Base-by-base conservation (phyloP, 257 asterid species). In the Penstemon newberryi region DNA sequence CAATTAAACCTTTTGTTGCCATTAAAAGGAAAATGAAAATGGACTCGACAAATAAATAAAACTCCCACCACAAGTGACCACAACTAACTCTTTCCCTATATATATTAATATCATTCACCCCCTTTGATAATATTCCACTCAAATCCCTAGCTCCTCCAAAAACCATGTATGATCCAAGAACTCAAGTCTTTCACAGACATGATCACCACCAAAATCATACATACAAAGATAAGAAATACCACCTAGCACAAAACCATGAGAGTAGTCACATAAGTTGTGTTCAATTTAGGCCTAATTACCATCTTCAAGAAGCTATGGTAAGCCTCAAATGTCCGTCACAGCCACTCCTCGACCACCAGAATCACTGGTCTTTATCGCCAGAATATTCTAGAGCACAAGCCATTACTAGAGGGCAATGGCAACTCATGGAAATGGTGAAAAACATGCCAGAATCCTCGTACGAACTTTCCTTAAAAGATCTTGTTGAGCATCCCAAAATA, bases 361-460 rank as follows among this genome's bases (percentile, higher is more conserved):
- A 19, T 37, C 56, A 66, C 59, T 39, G 83, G 38, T 72, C 96
- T 73, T 78, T 72, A 70, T 70, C 77, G 60, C 81, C 74, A 1
- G 84, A 86, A 19, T 72, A 77, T 25, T 82, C 96, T 0, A 79
- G 87, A 66, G 67, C 90, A n/a, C 81, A 82, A 4, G 96, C 95
- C 15, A 90, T 90, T 47, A 89, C 81, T 0, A 82, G 85, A 62
- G 96, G 96, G 8, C 92, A 83, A 73, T 72, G 77, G 83, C 96
- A 91, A 56, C 96, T 88, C 4, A 91, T 91, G 97, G 97, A 91
- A 19, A 88, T 91, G 96, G 96, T 88, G 49, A 86, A 76, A 49
- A 78, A 77, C 70, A 88, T 90, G 96, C 95, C 96, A 3, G 96
- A 88, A 56, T 73, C 92, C 1, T 80, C 82, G 60, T 91, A 86